Percentiles rank a stretch among this genome's conserved stretches.
Evolutionary conservation across 306 rosid species (phyloP).

Genomic region (Canavalia ensiformis): DNA sequence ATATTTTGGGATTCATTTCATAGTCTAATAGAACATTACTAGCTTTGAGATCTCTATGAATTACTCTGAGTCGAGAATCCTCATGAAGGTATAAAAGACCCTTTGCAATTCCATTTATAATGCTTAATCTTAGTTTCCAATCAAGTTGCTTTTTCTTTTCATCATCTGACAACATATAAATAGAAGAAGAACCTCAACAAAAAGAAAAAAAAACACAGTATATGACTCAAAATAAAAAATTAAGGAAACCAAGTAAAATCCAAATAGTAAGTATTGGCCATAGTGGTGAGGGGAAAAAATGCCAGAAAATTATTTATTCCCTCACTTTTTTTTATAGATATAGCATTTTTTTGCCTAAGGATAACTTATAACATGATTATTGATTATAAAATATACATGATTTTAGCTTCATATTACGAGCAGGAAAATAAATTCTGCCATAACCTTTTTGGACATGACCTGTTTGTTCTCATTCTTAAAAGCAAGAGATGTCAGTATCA

Average conservation of each 20-base stretch:
- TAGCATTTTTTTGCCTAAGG: background rate
- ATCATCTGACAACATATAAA: background rate
- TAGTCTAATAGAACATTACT: background rate
- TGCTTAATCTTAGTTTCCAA: constrained; percentile 2
- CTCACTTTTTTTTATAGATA: no score
- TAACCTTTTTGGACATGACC: background rate
- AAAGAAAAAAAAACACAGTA: background rate
- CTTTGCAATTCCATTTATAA: constrained; percentile 4
- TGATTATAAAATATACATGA: background rate
- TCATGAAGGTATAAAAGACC: constrained; percentile 11
- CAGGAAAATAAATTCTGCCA: background rate
- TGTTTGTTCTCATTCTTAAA: background rate
- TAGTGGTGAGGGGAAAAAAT: background rate
- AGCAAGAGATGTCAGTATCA: background rate
- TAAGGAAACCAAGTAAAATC: no score
- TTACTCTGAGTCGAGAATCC: constrained; percentile 1
- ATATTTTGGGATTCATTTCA: background rate
- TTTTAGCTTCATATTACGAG: background rate
- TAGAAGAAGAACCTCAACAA: background rate
- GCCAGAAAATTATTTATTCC: no score
- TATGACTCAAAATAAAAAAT: background rate
- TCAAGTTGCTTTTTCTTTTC: background rate
- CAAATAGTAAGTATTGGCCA: no score
- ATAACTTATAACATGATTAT: background rate
- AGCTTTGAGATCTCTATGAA: background rate